These are phyloP conservation scores for Fraxinus albicans DNA, from an alignment of 305 asterid genomes.

Conservation along the genomic window DNA sequence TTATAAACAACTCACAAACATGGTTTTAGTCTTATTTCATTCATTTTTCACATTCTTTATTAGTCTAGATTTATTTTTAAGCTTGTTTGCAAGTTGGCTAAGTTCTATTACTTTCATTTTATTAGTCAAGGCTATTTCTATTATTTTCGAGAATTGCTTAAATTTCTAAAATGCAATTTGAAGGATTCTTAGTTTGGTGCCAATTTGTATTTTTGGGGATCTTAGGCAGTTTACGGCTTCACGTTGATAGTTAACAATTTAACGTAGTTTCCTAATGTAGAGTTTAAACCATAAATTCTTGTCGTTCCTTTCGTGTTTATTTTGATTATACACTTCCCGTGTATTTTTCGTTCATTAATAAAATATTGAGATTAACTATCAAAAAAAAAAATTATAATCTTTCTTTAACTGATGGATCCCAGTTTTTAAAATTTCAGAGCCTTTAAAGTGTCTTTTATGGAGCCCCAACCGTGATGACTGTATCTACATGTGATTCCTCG, in stretches of 20 bases:
- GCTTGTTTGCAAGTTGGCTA: not conserved
- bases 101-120: not conserved
- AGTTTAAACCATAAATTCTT: not conserved
- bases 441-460: constrained; percentile 1
- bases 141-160: not conserved
- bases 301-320: too few species aligned
- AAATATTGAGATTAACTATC: too few species aligned
- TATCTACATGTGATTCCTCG: not conserved
- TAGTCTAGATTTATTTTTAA: not conserved
- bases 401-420: not conserved
- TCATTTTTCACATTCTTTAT: not conserved
- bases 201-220: not conserved
- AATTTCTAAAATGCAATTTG: not conserved
- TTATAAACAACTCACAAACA: not conserved
- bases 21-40: not conserved
- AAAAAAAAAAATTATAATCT: not conserved
- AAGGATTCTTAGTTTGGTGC: not conserved
- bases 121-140: not conserved
- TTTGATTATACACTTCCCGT: too few species aligned
- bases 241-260: not conserved
- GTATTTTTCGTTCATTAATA: too few species aligned
- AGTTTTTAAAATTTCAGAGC: not conserved
- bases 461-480: not conserved
- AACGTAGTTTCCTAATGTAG: not conserved
- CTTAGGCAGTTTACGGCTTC: not conserved